Evolutionary conservation across 805 yeast genomes (phyloP).

Genomic region (Ogataea naganishii): DNA sequence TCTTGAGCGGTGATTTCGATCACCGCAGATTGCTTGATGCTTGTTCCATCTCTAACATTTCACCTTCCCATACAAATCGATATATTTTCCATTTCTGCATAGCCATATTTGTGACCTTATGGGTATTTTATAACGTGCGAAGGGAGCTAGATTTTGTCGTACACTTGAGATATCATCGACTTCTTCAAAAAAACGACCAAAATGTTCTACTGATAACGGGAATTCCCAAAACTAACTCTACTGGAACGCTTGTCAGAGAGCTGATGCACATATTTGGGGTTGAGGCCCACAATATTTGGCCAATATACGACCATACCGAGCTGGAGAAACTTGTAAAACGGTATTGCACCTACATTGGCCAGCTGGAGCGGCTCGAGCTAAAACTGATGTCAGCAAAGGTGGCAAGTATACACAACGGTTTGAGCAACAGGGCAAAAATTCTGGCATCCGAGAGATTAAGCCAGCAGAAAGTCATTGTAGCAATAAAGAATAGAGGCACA

Average conservation of each 20-base stretch:
- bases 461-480: constrained; percentile 3
- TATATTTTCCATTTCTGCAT: constrained; percentile 58
- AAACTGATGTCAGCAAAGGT: constrained; percentile 25
- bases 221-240: constrained; percentile 29
- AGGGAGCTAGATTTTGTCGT: constrained; percentile 48
- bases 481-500: constrained; percentile 11
- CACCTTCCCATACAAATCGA: constrained; percentile 37
- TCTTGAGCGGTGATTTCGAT: constrained; percentile 26
- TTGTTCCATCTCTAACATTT: constrained; percentile 64
- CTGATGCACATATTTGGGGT: constrained; percentile 39
- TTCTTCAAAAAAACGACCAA: constrained; percentile 23
- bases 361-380: constrained; percentile 32
- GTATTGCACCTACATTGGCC: constrained; percentile 19
- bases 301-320: constrained; percentile 36
- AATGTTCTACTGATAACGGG: constrained; percentile 34
- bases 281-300: constrained; percentile 51
- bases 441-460: too few species aligned
- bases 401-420: too few species aligned
- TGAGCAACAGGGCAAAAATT: too few species aligned
- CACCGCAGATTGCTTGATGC: constrained; percentile 35
- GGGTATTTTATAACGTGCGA: constrained; percentile 48
- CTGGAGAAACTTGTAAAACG: constrained; percentile 23
- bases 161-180: constrained; percentile 35
- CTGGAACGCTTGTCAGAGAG: constrained; percentile 16
- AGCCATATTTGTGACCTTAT: constrained; percentile 42